Conservation (phyloP, 75 land plant genomes). For the Cupressus sempervirens region DNA sequence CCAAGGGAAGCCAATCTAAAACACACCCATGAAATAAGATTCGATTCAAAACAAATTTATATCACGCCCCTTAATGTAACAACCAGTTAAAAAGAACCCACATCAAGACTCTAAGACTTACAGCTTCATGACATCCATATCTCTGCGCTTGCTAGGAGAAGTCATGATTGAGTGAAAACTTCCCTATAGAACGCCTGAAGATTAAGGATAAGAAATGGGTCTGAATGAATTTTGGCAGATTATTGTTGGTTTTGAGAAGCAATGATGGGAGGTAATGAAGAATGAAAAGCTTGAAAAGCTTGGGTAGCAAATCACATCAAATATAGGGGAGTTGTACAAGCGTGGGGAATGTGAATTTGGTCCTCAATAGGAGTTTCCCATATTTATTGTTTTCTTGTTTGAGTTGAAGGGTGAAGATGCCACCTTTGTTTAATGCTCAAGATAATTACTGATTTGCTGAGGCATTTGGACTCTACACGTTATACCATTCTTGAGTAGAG, state of each 20-base stretch:
- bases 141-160: constrained; percentile 84
- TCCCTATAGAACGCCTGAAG: neutral
- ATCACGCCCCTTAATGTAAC: neutral
- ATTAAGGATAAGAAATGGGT: neutral
- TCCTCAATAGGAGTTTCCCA: neutral
- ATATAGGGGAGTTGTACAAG: neutral
- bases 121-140: constrained; percentile 93
- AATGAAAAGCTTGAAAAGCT: neutral
- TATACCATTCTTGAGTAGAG: neutral
- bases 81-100: neutral
- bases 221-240: neutral
- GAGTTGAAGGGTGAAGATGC: neutral
- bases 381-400: neutral
- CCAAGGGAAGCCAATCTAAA: neutral
- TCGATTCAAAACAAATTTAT: neutral
- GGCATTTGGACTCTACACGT: neutral
- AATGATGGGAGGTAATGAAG: neutral
- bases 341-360: neutral
- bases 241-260: neutral
- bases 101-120: constrained; percentile 18
- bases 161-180: constrained; percentile 37
- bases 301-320: neutral
- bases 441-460: neutral
- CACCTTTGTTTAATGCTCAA: neutral
- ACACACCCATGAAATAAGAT: neutral